A percentile compares a stretch with the other conserved stretches of the same genome.
phyloP scores from a whole-genome alignment of 2,329 filamentous ascomycete genomes.

The Metarhizium brunneum region DNA sequence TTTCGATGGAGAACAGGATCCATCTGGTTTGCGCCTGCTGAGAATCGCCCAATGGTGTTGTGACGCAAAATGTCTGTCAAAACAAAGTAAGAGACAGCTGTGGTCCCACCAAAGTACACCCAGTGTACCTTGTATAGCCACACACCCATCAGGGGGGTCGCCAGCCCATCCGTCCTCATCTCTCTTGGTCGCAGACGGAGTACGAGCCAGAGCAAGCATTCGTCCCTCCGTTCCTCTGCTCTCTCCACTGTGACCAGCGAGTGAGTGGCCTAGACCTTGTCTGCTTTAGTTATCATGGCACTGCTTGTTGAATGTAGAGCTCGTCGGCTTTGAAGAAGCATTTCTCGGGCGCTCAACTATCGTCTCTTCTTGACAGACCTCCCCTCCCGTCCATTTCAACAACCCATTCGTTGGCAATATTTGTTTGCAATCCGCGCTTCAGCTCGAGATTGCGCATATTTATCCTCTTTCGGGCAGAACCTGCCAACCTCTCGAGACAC shows the following conservation, averaged over 20 bases:
- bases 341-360: neutral
- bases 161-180: constrained; percentile 2
- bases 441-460: neutral
- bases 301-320: neutral
- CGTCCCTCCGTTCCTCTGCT: constrained; percentile 5
- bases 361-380: neutral
- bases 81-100: neutral
- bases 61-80: neutral
- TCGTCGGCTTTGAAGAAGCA: constrained; percentile 5
- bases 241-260: constrained; percentile 4
- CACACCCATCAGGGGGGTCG: neutral
- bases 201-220: neutral
- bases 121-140: neutral
- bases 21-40: neutral
- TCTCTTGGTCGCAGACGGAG: too few relatives aligned
- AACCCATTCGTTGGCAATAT: neutral
- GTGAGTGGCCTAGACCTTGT: constrained; percentile 1
- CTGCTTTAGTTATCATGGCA: constrained; percentile 4
- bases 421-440: neutral
- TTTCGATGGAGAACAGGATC: neutral
- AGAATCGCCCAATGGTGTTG: neutral
- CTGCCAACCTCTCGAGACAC: neutral
- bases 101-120: neutral
- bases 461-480: neutral
- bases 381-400: neutral